Evolutionary conservation across 225 moss, liverwort and hornwort genomes (phyloP).

Genomic region (Neckera pumila): DNA sequence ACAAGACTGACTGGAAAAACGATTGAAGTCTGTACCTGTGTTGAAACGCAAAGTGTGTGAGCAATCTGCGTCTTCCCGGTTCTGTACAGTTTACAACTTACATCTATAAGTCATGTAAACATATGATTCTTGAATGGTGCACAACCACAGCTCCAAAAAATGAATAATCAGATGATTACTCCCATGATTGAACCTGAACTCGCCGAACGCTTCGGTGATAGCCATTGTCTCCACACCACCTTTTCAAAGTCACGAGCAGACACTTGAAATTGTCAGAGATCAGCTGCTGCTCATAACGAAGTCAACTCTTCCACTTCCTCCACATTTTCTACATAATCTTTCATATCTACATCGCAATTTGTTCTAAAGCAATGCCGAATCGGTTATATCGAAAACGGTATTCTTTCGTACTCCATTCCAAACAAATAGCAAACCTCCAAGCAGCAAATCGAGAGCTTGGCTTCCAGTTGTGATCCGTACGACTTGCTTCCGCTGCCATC

Average conservation of each 20-base stretch:
- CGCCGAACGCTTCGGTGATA: conserved; percentile 85
- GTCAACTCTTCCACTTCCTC: background rate
- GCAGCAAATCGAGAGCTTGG: conserved; percentile 72
- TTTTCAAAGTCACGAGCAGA: background rate
- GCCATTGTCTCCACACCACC: conserved; percentile 92
- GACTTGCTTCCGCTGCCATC: conserved; percentile 69
- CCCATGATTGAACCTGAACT: conserved; percentile 55
- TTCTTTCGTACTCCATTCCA: background rate
- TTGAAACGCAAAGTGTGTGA: conserved; percentile 90
- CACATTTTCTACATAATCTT: background rate
- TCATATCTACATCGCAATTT: background rate
- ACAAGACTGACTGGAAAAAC: background rate
- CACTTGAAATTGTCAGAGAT: background rate
- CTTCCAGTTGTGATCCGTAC: conserved; percentile 86
- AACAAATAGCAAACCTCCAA: conserved; percentile 51
- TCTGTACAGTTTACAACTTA: conserved; percentile 24
- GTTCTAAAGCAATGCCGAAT: background rate
- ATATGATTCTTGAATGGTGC: background rate
- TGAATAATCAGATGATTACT: background rate
- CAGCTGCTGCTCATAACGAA: background rate
- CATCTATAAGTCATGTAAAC: background rate
- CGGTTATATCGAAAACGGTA: background rate
- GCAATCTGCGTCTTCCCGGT: conserved; percentile 88
- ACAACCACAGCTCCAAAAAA: background rate
- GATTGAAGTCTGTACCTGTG: conserved; percentile 35